Evolutionary conservation across 352 stramenopile genomes (phyloP).

Genomic region (Phytophthora sp.): DNA sequence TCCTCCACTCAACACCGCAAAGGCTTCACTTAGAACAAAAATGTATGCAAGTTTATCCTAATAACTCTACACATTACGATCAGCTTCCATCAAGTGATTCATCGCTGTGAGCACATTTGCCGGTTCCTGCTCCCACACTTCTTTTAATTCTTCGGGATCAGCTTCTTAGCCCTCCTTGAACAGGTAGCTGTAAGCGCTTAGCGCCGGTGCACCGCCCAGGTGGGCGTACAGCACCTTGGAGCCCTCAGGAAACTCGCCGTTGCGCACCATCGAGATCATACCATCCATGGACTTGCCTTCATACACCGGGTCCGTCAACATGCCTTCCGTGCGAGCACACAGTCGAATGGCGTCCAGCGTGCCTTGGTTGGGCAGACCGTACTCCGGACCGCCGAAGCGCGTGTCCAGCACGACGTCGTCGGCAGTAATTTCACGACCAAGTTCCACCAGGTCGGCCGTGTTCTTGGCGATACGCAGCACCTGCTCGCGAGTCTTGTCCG

Average conservation of each 20-base stretch:
- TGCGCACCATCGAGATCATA: conserved; percentile 45
- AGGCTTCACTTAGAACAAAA: neutral
- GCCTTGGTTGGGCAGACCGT: conserved; percentile 39
- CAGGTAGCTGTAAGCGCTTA: conserved; percentile 47
- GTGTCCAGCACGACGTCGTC: conserved; percentile 42
- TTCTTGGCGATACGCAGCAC: conserved; percentile 42
- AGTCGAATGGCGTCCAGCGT: conserved; percentile 42
- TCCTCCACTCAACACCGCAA: too few relatives aligned
- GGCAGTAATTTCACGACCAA: conserved; percentile 33
- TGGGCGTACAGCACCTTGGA: conserved; percentile 45
- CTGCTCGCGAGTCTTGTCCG: conserved; percentile 41
- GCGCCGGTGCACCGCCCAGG: conserved; percentile 30
- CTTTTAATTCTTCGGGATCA: too few relatives aligned
- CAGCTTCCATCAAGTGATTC: too few relatives aligned
- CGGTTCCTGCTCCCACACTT: too few relatives aligned
- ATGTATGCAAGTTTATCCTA: neutral
- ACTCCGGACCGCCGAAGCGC: conserved; percentile 38
- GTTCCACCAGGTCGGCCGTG: conserved; percentile 37
- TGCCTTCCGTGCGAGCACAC: conserved; percentile 39
- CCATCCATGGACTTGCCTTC: conserved; percentile 48
- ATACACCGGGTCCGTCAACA: conserved; percentile 44
- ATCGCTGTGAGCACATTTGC: too few relatives aligned
- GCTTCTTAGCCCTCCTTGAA: conserved; percentile 35
- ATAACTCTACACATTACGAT: neutral
- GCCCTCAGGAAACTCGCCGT: conserved; percentile 38